These are phyloP conservation scores for Phytophthora tentaculata DNA, from an alignment of 352 stramenopile genomes.

Conservation along the genomic window DNA sequence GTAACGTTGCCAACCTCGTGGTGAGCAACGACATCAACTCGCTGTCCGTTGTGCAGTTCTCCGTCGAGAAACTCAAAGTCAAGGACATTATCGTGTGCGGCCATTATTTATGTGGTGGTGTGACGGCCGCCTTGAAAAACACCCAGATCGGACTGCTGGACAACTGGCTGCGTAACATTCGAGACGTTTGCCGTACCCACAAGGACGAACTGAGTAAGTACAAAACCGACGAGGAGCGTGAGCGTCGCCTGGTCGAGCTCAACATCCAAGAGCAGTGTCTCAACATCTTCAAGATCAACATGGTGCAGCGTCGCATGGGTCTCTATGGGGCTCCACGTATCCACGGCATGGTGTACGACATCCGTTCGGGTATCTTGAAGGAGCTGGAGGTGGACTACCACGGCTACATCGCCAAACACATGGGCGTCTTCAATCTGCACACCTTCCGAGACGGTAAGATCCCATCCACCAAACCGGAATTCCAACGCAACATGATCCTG, in stretches of 20 bases:
- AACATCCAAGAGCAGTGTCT: constrained; percentile 87
- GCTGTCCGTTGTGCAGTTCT: constrained; percentile 67
- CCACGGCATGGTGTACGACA: constrained; percentile 80
- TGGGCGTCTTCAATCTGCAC: constrained; percentile 60
- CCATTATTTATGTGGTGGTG: constrained; percentile 91
- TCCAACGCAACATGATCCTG: constrained; percentile 67
- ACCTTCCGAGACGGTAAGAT: constrained; percentile 62
- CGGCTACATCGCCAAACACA: constrained; percentile 47
- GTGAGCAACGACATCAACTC: constrained; percentile 70
- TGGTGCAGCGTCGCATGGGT: constrained; percentile 72
- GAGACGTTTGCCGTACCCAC: constrained; percentile 56
- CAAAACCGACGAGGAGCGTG: constrained; percentile 34
- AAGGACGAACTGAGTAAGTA: constrained; percentile 32
- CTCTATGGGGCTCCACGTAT: constrained; percentile 74
- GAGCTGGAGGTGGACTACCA: constrained; percentile 71
- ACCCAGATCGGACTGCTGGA: constrained; percentile 82
- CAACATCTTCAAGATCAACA: constrained; percentile 90
- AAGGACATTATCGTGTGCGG: constrained; percentile 92
- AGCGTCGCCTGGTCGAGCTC: constrained; percentile 70
- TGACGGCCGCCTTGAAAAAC: constrained; percentile 80
- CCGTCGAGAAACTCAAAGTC: constrained; percentile 89
- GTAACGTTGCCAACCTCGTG: constrained; percentile 88
- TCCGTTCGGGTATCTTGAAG: constrained; percentile 61
- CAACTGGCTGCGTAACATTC: constrained; percentile 93
- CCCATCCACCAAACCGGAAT: constrained; percentile 48